Conservation (phyloP, 176 grass and related monocot genomes). For the Rhipidocladum racemiflorum region DNA sequence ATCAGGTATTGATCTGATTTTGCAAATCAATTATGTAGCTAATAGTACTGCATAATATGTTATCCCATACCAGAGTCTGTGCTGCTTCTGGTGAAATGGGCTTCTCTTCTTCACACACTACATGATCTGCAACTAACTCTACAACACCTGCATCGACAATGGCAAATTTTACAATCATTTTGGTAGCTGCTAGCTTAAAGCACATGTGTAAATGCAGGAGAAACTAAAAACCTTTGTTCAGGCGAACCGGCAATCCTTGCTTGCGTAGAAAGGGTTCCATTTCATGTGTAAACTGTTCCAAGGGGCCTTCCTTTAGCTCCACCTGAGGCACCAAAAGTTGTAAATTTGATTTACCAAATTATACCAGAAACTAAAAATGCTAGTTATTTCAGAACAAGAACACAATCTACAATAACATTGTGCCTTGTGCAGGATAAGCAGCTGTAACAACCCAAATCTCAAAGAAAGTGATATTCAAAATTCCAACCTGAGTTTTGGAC, state of each 20-base stretch:
- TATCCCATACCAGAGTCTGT: constrained; percentile 60
- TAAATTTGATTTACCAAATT: background rate
- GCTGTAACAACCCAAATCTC: too few species aligned
- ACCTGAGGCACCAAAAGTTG: constrained; percentile 40
- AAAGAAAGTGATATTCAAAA: too few species aligned
- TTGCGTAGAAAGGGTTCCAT: constrained; percentile 90
- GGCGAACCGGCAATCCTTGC: constrained; percentile 83
- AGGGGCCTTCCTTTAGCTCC: constrained; percentile 87
- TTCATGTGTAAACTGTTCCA: constrained; percentile 93
- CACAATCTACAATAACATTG: background rate
- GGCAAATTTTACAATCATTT: background rate
- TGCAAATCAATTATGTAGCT: background rate
- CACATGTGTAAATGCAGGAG: background rate
- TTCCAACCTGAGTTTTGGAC: too few species aligned
- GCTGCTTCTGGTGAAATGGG: constrained; percentile 83
- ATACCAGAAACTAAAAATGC: background rate
- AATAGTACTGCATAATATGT: background rate
- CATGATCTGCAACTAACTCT: constrained; percentile 85
- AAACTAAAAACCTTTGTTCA: constrained; percentile 76
- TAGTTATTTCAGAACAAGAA: background rate
- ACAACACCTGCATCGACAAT: constrained; percentile 53
- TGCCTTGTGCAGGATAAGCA: background rate
- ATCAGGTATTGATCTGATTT: background rate
- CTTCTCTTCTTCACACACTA: constrained; percentile 86
- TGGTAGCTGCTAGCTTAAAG: background rate